A percentile compares a stretch with the other conserved stretches of the same genome.
These are phyloP conservation scores for Globisporangium solare DNA, from an alignment of 352 stramenopile genomes.

Conservation along the genomic window DNA sequence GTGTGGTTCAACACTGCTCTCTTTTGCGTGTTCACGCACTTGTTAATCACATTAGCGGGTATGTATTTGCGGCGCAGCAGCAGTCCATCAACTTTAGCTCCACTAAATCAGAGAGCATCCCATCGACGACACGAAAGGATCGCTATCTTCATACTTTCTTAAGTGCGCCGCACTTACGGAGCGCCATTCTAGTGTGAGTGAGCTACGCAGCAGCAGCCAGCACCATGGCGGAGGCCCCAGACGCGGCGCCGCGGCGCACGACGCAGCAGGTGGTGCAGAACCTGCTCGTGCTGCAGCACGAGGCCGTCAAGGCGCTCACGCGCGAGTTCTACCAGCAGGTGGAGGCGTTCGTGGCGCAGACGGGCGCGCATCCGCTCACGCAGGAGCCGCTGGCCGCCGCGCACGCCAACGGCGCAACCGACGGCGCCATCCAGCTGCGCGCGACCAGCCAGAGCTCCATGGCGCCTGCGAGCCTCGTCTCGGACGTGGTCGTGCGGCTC, in stretches of 20 bases:
- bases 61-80: no score
- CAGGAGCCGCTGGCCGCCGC: constrained; percentile 14
- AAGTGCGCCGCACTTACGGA: no score
- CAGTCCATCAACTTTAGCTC: no score
- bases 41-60: no score
- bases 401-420: constrained; percentile 25
- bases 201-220: background rate
- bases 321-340: constrained; percentile 63
- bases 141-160: no score
- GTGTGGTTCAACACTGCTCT: no score
- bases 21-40: no score
- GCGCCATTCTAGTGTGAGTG: no score
- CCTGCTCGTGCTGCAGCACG: constrained; percentile 54
- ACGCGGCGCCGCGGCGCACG: no score
- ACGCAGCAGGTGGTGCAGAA: constrained; percentile 40
- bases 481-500: constrained; percentile 31
- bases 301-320: constrained; percentile 36
- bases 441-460: no score
- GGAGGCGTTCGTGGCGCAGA: constrained; percentile 58
- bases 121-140: no score
- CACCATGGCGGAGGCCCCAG: background rate
- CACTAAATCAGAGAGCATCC: no score
- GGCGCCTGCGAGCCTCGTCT: constrained; percentile 30
- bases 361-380: constrained; percentile 41
- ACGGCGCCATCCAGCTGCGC: constrained; percentile 15